A percentile compares a stretch with the other conserved stretches of the same genome.
phyloP scores from a whole-genome alignment of 345 rosid genomes.

The Triadica sebifera region DNA sequence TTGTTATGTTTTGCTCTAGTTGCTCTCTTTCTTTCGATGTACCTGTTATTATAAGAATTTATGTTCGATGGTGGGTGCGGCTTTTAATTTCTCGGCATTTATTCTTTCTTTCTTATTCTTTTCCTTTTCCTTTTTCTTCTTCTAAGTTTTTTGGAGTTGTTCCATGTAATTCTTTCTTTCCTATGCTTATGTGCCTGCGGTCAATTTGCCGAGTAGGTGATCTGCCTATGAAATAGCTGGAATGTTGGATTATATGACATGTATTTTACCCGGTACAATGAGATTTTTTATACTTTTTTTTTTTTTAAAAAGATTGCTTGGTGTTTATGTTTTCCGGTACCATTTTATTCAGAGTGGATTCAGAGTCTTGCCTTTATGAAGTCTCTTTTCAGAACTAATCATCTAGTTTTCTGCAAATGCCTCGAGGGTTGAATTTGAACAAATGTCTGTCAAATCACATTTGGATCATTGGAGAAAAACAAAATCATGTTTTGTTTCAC shows the following conservation, averaged over 20 bases:
- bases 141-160: background rate
- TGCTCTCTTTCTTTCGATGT: slow-evolving; percentile 12
- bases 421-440: no score
- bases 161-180: background rate
- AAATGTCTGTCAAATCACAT: background rate
- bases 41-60: background rate
- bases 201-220: background rate
- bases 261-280: no score
- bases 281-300: no score
- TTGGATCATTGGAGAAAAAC: background rate
- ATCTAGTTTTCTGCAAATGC: background rate
- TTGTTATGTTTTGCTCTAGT: background rate
- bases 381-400: background rate
- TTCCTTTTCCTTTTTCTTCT: background rate
- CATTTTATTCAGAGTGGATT: background rate
- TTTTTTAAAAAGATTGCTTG: background rate
- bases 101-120: no score
- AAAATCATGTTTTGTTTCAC: background rate
- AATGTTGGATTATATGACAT: no score
- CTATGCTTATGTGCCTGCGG: background rate
- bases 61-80: background rate
- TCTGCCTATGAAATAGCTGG: background rate
- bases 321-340: background rate
- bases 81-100: background rate
- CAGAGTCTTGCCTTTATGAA: background rate